These are phyloP conservation scores for Solanum chmielewskii DNA, from an alignment of 257 asterid species.

Conservation along the genomic window DNA sequence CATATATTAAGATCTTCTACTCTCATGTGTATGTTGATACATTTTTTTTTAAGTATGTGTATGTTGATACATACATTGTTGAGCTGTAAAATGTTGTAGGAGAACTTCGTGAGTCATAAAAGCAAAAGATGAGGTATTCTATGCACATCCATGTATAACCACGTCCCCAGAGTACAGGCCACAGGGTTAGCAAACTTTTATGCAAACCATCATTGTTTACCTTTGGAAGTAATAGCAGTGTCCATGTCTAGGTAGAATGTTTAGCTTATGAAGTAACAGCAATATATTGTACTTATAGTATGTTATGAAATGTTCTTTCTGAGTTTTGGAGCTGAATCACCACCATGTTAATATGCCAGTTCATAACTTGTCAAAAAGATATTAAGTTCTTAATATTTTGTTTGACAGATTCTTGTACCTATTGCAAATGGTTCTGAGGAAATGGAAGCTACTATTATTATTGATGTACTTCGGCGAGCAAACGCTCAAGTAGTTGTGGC, in stretches of 20 bases:
- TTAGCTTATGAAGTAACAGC: not conserved
- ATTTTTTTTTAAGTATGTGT: not conserved
- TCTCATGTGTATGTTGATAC: not conserved
- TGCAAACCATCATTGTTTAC: not conserved
- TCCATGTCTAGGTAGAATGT: not conserved
- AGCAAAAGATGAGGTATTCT: not conserved
- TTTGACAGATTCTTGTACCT: constrained; percentile 82
- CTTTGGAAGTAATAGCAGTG: not conserved
- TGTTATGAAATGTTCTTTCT: not conserved
- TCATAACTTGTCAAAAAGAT: not conserved
- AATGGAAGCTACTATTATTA: constrained; percentile 86
- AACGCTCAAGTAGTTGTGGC: constrained; percentile 86
- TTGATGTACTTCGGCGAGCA: constrained; percentile 86
- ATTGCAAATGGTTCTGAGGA: constrained; percentile 93
- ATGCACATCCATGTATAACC: not conserved
- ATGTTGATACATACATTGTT: not conserved
- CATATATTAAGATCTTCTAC: not conserved
- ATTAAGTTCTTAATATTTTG: not conserved
- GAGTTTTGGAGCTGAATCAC: not conserved
- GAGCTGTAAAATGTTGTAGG: not conserved
- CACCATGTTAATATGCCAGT: not conserved
- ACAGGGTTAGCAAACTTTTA: not conserved
- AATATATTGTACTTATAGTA: not conserved
- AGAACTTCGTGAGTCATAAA: not conserved
- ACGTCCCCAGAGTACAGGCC: not conserved